Evolutionary conservation across 192 early-diverging fungal genomes (phyloP), one percentile per base, ranked within the genome.

Genomic region (Chytriomyces confervae): DNA sequence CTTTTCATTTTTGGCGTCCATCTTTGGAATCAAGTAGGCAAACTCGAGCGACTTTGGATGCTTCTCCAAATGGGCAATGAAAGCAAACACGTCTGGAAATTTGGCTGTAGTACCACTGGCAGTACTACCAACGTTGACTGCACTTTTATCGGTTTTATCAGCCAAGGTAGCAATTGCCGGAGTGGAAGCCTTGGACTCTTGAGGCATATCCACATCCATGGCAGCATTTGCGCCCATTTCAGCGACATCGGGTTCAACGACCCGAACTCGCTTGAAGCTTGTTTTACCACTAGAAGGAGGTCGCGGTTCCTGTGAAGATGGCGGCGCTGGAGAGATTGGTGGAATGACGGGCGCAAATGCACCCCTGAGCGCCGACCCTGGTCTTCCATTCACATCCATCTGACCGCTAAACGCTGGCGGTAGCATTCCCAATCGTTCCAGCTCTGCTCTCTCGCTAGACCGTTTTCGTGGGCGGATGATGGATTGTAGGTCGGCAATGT

Each of bases 1-100:
- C 36, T 36, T 36, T 36, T 36, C 36, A 36, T 36, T 36, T 36
- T 36, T 36, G 36, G 36, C 36, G 8, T 76, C 76, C 10, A 83
- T 20, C 20, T 57, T 53, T 10, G 82, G 79, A 16, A 77, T 53
- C 61, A 82, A 62, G 69, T 85, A 85, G 7, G 82, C 68, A 72
- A 85, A 85, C 48, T 85, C 84, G 6, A 71, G 74, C 6, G 72
- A 69, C 24, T 82, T 51, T 61, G 83, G 83, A 65, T 85, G 47
- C 46, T 84, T 68, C 47, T 74, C 68, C 24, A 84, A 36, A 60
- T 77, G 71, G 7, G 72, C 53, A 49, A 84, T 69, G 57, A 82
- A 84, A 11, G 45, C 43, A 77, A 82, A 79, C 13, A 73, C 45
- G 9, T 70, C 69, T 27, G 53, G 16, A 62, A 43, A 73, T 62